Percentiles rank a stretch among this genome's conserved stretches.
These are phyloP conservation scores for Xylaria sp. DNA, from an alignment of 2,329 filamentous ascomycete species.

Conservation along the genomic window DNA sequence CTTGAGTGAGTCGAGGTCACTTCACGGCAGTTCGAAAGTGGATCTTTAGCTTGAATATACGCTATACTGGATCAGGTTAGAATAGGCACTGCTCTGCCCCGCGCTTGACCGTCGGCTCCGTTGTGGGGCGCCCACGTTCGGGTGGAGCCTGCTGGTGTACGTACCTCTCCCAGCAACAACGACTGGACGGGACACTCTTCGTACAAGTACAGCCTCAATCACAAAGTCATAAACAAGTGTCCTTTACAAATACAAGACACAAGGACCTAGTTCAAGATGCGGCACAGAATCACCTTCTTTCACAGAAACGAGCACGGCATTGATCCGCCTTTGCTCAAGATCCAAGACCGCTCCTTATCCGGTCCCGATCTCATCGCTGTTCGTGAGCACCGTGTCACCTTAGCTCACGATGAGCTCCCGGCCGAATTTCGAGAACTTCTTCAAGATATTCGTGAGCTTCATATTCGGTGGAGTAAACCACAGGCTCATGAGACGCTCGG, in stretches of 20 bases:
- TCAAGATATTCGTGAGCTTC: slow-evolving; percentile 62
- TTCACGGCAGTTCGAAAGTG: neutral
- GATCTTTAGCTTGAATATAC: neutral
- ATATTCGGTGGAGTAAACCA: slow-evolving; percentile 71
- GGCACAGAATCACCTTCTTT: slow-evolving; percentile 74
- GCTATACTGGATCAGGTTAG: neutral
- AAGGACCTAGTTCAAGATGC: slow-evolving; percentile 46
- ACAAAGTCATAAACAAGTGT: neutral
- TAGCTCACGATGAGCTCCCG: slow-evolving; percentile 69
- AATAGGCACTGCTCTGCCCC: neutral
- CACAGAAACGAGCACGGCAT: slow-evolving; percentile 59
- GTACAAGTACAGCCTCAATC: no score
- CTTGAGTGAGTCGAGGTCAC: no score
- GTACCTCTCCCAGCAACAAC: neutral
- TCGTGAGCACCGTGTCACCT: slow-evolving; percentile 73
- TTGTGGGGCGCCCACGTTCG: neutral
- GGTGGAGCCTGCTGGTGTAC: neutral
- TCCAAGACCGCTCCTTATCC: slow-evolving; percentile 52
- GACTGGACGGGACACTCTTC: no score
- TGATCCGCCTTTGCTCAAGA: slow-evolving; percentile 56
- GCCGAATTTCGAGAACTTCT: slow-evolving; percentile 58
- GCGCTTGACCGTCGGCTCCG: neutral
- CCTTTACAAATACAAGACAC: neutral
- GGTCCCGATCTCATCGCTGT: slow-evolving; percentile 56
- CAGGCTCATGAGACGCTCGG: slow-evolving; percentile 52